A percentile compares a stretch with the other conserved stretches of the same genome.
phyloP scores from a whole-genome alignment of 2,329 filamentous ascomycete species.

The Ambrosiella beaveri region DNA sequence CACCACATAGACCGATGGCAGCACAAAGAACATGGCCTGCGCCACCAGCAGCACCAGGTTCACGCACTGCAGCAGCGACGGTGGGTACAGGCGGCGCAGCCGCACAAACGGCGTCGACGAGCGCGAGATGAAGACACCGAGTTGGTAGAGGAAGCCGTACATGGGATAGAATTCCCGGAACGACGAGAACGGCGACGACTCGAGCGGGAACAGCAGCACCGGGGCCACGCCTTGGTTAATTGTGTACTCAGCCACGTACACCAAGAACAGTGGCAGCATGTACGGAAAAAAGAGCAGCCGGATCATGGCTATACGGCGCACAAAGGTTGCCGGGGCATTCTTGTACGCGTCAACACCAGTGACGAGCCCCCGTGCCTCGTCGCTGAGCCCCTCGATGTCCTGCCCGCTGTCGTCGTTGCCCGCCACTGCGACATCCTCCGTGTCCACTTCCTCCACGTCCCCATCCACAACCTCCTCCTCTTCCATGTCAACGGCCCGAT shows the following conservation, averaged over 20 bases:
- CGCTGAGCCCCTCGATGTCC: neutral
- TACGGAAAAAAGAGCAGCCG: constrained; percentile 54
- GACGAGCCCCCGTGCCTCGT: neutral
- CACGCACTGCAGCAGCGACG: constrained; percentile 61
- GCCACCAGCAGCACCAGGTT: constrained; percentile 59
- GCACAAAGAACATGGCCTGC: constrained; percentile 64
- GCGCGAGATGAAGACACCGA: constrained; percentile 86
- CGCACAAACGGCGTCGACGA: constrained; percentile 79
- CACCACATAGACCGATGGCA: constrained; percentile 73
- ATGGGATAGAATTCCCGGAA: constrained; percentile 86
- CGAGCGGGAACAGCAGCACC: constrained; percentile 71
- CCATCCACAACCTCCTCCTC: constrained; percentile 29
- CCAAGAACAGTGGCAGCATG: constrained; percentile 81
- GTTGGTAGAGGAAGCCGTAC: constrained; percentile 87
- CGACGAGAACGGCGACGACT: constrained; percentile 57
- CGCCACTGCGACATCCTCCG: neutral
- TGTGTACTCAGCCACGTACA: constrained; percentile 87
- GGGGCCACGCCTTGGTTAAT: constrained; percentile 92
- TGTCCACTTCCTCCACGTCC: constrained; percentile 19
- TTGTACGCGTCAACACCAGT: neutral
- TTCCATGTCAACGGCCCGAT: constrained; percentile 32
- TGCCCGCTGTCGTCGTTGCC: too few relatives aligned
- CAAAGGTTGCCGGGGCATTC: neutral
- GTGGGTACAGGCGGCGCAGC: constrained; percentile 63
- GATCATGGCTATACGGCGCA: constrained; percentile 43